Conservation (phyloP, 345 rosid species). For the Ceriops decandra region DNA sequence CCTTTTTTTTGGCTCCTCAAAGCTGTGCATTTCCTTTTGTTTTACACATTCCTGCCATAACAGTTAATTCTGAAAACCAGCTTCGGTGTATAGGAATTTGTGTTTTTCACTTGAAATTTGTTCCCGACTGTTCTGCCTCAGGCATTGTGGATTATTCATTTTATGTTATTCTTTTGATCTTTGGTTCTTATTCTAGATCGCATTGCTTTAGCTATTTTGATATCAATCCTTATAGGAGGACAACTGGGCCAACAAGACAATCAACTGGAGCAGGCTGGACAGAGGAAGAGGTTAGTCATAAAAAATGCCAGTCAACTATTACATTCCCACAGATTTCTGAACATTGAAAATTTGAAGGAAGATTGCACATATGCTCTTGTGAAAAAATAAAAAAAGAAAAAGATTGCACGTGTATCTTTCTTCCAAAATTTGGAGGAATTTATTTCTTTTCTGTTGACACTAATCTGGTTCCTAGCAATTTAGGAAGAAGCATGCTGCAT, state of each 20-base stretch:
- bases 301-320: not conserved
- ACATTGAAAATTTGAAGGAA: not conserved
- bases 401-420: not conserved
- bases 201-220: not conserved
- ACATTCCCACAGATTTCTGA: not conserved
- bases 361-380: not conserved
- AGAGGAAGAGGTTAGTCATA: slow-evolving; percentile 34
- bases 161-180: not conserved
- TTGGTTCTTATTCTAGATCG: not conserved
- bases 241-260: slow-evolving; percentile 30
- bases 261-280: slow-evolving; percentile 43
- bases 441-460: not conserved
- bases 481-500: not conserved
- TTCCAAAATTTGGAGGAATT: not conserved
- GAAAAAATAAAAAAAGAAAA: not conserved
- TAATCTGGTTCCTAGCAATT: not conserved
- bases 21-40: not conserved
- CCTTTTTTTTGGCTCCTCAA: not conserved
- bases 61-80: not conserved
- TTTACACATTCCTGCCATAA: not conserved
- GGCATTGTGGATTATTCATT: not conserved
- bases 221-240: slow-evolving; percentile 18
- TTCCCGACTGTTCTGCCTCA: not conserved
- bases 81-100: not conserved
- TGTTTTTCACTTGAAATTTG: not conserved